Percentiles rank a stretch among this genome's conserved stretches.
Conservation (phyloP, 2,329 filamentous ascomycete species). For the Pseudogymnoascus sp. region DNA sequence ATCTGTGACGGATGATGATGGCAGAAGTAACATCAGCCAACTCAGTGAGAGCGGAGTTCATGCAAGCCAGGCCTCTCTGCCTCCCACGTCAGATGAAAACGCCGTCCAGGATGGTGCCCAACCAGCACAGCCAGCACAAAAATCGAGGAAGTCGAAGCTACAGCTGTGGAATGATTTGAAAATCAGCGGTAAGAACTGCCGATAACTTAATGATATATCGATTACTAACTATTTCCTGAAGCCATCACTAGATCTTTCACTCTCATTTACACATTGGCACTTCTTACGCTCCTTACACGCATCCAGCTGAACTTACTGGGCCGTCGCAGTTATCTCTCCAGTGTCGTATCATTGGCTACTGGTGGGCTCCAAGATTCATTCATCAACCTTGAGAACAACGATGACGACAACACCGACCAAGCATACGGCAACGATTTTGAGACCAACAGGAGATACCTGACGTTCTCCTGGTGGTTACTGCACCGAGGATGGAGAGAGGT, state of each 20-base stretch:
- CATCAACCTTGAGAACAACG: conserved; percentile 87
- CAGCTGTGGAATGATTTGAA: conserved; percentile 98
- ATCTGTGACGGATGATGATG: conserved; percentile 76
- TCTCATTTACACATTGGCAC: conserved; percentile 79
- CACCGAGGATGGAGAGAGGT: conserved; percentile 83
- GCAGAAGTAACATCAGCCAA: conserved; percentile 64
- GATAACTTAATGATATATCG: conserved; percentile 10
- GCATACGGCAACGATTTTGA: conserved; percentile 90
- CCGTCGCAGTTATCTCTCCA: conserved; percentile 89
- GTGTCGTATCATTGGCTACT: conserved; percentile 82
- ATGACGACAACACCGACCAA: conserved; percentile 77
- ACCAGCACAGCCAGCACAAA: conserved; percentile 28
- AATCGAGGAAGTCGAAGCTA: conserved; percentile 67
- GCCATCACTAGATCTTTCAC: conserved; percentile 88
- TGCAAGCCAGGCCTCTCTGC: conserved; percentile 64
- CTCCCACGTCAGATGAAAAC: conserved; percentile 37
- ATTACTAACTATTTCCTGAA: conserved; percentile 30
- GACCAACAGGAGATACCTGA: conserved; percentile 88
- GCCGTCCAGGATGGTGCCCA: conserved; percentile 36
- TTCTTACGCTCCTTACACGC: conserved; percentile 85
- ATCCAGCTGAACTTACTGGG: conserved; percentile 96
- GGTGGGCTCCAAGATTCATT: conserved; percentile 51
- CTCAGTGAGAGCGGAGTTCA: conserved; percentile 79
- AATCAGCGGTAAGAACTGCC: conserved; percentile 65
- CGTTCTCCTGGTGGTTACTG: conserved; percentile 96